phyloP scores from a whole-genome alignment of 169 alveolate genomes.

The Eimeria tenella region DNA sequence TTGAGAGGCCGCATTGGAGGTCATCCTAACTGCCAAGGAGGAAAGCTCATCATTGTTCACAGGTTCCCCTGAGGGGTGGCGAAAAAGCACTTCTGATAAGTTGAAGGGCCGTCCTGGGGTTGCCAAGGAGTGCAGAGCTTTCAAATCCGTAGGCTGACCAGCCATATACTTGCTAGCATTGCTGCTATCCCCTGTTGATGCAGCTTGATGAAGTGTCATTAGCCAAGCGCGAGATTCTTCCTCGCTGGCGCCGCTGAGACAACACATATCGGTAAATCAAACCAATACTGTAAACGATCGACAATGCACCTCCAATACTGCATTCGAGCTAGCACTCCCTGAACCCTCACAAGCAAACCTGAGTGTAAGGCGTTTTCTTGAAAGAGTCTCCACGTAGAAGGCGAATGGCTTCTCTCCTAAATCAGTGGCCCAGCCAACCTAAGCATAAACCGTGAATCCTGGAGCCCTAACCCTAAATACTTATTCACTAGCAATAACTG shows the following conservation, averaged over 20 bases:
- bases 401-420: conserved; percentile 10
- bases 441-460: conserved; percentile 14
- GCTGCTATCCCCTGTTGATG: conserved; percentile 36
- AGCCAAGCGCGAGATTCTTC: conserved; percentile 41
- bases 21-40: no score
- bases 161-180: not conserved
- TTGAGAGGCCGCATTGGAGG: no score
- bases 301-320: not conserved
- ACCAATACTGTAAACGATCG: not conserved
- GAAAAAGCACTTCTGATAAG: no score
- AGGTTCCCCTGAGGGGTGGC: no score
- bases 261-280: not conserved
- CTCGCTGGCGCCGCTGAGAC: conserved; percentile 20
- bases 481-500: not conserved
- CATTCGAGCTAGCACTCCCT: not conserved
- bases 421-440: conserved; percentile 45
- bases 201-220: not conserved
- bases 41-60: no score
- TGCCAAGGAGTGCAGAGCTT: no score
- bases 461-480: conserved; percentile 2
- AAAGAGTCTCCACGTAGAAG: conserved; percentile 16
- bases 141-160: no score
- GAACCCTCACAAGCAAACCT: conserved; percentile 8
- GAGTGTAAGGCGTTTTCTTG: not conserved
- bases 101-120: no score